phyloP scores from a whole-genome alignment of 495 filamentous ascomycete genomes.

The Aspergillus asperescens region DNA sequence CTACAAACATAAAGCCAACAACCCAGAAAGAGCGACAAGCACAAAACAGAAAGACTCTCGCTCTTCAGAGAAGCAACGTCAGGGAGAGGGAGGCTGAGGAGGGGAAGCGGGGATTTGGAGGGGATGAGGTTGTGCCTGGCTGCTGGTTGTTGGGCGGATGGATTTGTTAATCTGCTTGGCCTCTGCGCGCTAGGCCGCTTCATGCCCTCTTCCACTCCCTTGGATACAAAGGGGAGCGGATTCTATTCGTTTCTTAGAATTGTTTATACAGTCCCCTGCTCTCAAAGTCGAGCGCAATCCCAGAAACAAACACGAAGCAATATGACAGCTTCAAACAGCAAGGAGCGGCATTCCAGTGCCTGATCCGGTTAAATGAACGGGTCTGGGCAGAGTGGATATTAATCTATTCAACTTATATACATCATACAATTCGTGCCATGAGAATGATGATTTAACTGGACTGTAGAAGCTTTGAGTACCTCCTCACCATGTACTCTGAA shows the following conservation, averaged over 20 bases:
- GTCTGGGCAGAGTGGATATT: not conserved
- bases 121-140: slow-evolving; percentile 6
- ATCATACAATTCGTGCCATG: too few species aligned
- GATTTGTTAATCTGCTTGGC: slow-evolving; percentile 1
- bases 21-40: not conserved
- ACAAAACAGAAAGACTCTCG: not conserved
- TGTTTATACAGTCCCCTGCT: not conserved
- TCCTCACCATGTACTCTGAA: too few species aligned
- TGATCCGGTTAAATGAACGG: not conserved
- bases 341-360: not conserved
- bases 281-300: too few species aligned
- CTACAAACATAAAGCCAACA: not conserved
- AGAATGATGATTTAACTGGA: too few species aligned
- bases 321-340: too few species aligned
- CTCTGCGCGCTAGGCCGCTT: not conserved
- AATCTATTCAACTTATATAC: too few species aligned
- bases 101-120: slow-evolving; percentile 11
- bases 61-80: slow-evolving; percentile 4
- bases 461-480: too few species aligned
- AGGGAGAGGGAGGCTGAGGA: slow-evolving; percentile 23
- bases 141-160: slow-evolving; percentile 8
- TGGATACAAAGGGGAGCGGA: not conserved
- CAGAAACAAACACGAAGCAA: too few species aligned
- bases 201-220: not conserved
- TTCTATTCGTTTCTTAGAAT: not conserved